phyloP scores from a whole-genome alignment of 2,329 filamentous ascomycete species.

The Colletotrichum camelliae region DNA sequence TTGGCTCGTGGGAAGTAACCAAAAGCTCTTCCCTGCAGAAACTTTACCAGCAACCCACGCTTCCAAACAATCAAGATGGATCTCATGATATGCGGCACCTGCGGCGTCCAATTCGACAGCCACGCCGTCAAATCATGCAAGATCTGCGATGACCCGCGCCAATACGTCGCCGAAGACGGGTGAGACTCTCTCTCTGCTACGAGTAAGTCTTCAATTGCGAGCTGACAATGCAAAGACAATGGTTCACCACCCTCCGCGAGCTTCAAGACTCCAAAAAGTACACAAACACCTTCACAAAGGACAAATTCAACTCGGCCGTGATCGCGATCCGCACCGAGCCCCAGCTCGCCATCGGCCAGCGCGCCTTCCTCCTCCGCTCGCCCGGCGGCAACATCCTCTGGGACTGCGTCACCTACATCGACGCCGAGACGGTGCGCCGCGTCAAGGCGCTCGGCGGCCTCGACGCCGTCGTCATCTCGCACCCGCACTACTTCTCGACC shows the following conservation, averaged over 20 bases:
- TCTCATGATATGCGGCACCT: constrained; percentile 67
- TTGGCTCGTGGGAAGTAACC: no score
- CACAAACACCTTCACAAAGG: constrained; percentile 58
- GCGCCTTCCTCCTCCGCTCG: constrained; percentile 72
- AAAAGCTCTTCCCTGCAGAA: neutral
- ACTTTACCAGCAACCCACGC: neutral
- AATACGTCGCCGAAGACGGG: constrained; percentile 62
- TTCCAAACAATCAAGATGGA: neutral
- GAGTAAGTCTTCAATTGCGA: neutral
- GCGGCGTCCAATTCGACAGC: constrained; percentile 71
- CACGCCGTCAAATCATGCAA: constrained; percentile 60
- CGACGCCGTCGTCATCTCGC: constrained; percentile 74
- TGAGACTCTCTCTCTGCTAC: neutral
- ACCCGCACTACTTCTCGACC: constrained; percentile 84
- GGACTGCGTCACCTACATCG: constrained; percentile 77
- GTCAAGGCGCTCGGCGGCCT: constrained; percentile 70
- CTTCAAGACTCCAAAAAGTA: constrained; percentile 44
- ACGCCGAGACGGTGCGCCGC: constrained; percentile 63
- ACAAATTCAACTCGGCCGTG: constrained; percentile 48
- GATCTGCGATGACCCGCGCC: constrained; percentile 77
- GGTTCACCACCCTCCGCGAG: constrained; percentile 65
- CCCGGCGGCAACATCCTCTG: constrained; percentile 75
- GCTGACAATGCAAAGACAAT: constrained; percentile 52
- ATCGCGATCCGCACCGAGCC: constrained; percentile 56
- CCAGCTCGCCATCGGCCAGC: constrained; percentile 76